phyloP scores from a whole-genome alignment of 805 yeast genomes.

The Zygoascus flipseniorum region DNA sequence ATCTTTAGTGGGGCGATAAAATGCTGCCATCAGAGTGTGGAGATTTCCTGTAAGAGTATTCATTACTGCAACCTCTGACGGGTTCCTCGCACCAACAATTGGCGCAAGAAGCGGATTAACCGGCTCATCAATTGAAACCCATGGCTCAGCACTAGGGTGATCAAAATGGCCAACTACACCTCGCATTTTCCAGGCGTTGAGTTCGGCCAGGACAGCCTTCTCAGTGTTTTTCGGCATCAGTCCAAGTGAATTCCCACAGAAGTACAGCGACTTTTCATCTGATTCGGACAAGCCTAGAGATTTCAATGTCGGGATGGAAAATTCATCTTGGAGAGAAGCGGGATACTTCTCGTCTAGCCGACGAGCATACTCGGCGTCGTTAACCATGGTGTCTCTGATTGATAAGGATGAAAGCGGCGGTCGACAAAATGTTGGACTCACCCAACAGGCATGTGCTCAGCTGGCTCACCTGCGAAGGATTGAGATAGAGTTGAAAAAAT shows the following conservation, averaged over 20 bases:
- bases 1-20: constrained; percentile 52
- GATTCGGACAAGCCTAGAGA: constrained; percentile 39
- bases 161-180: constrained; percentile 81
- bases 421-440: not conserved
- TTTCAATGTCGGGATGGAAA: constrained; percentile 57
- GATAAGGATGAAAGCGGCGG: not conserved
- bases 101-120: constrained; percentile 59
- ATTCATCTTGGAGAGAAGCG: constrained; percentile 34
- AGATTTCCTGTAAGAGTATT: constrained; percentile 77
- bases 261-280: constrained; percentile 39
- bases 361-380: constrained; percentile 10
- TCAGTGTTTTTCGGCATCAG: constrained; percentile 67
- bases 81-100: constrained; percentile 62
- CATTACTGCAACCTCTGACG: constrained; percentile 76
- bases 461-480: not conserved
- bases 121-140: constrained; percentile 84
- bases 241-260: constrained; percentile 94
- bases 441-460: not conserved
- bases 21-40: constrained; percentile 63
- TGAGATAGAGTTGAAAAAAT: not conserved
- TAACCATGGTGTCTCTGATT: not conserved
- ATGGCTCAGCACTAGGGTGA: constrained; percentile 41
- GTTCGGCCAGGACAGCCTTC: constrained; percentile 50
- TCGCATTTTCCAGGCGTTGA: constrained; percentile 71
- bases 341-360: constrained; percentile 36